Evolutionary conservation across 1,284 basidiomycete genomes (phyloP).

Genomic region (Hypsizygus ulmarius): DNA sequence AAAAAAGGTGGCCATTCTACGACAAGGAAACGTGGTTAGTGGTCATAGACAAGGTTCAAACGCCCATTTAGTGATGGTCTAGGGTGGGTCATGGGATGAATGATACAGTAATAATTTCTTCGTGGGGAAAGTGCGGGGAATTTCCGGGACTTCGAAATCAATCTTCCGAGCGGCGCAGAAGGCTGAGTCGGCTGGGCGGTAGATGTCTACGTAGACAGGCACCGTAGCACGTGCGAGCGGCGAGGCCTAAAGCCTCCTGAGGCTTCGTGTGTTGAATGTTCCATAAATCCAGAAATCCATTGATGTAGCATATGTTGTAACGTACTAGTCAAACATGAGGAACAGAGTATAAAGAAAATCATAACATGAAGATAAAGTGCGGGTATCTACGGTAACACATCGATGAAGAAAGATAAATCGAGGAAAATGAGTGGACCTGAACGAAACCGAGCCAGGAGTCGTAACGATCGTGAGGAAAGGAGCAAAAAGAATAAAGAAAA

Average conservation of each 20-base stretch:
- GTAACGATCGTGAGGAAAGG: slow-evolving; percentile 27
- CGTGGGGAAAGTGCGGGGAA: no score
- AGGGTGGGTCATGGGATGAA: no score
- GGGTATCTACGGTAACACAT: slow-evolving; percentile 40
- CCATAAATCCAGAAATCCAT: slow-evolving; percentile 19
- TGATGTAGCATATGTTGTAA: slow-evolving; percentile 23
- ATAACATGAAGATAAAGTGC: slow-evolving; percentile 29
- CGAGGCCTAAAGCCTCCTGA: no score
- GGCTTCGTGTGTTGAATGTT: not conserved
- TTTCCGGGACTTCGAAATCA: no score
- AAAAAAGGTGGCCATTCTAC: slow-evolving; percentile 9
- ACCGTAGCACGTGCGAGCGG: no score
- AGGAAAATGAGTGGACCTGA: slow-evolving; percentile 38
- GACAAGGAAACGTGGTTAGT: not conserved
- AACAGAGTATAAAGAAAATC: slow-evolving; percentile 22
- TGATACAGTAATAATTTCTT: no score
- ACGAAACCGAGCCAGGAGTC: slow-evolving; percentile 28
- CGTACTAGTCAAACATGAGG: slow-evolving; percentile 17
- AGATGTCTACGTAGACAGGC: no score
- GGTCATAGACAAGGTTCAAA: not conserved
- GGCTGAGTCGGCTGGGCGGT: no score
- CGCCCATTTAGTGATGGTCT: not conserved
- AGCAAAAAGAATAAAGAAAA: slow-evolving; percentile 18
- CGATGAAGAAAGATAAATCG: slow-evolving; percentile 31
- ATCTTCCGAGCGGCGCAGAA: no score